Evolutionary conservation across 768 basidiomycete species (phyloP), one percentile per base, ranked within the genome.

Genomic region (Boletus rex-veris): DNA sequence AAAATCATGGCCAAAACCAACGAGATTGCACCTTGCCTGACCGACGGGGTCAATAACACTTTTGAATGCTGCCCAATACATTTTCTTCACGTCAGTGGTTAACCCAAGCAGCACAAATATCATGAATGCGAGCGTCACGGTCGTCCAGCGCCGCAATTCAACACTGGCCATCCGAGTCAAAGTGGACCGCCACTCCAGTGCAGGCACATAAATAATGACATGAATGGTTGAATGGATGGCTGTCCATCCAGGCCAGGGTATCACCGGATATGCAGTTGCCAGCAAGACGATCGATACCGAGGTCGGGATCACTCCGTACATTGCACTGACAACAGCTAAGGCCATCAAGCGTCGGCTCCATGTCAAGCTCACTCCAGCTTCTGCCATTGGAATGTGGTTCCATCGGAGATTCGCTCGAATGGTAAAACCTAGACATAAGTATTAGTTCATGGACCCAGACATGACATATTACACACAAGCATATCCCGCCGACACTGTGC

Each of bases 401-500:
- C 43, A 44, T n/a, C 24, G 52, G 8, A 51, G 18, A 45, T 24
- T 47, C 33, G 47, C 54, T 39, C 48, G 39, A 16, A 59, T 43
- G 14, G 42, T 53, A 19, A 58, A 50, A 49, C 24, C 63, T 64
- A 49, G 36, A 38, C 6, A 42, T 3, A 9, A 7, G 12, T 3
- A 26, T 61, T 8, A 58, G 45, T 16, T 19, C 37, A 1, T 46
- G 33, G 9, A 18, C 30, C 10, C 6, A 14, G 7, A 30, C 4
- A 39, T 18, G 7, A 8, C 9, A n/a, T 30, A 38, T 24, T 14
- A 55, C 64, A 30, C 16, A 64, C 64, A 61, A 33, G 58, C 57
- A 60, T 84, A 83, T 46, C 68, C 61, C 5, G 68, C 70, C 0
- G 81, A 79, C 24, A 78, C 59, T n/a, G 73, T 35, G 7, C 77